Conservation (phyloP, 2,329 filamentous ascomycete genomes). For the Emmonsiellopsis sp. region DNA sequence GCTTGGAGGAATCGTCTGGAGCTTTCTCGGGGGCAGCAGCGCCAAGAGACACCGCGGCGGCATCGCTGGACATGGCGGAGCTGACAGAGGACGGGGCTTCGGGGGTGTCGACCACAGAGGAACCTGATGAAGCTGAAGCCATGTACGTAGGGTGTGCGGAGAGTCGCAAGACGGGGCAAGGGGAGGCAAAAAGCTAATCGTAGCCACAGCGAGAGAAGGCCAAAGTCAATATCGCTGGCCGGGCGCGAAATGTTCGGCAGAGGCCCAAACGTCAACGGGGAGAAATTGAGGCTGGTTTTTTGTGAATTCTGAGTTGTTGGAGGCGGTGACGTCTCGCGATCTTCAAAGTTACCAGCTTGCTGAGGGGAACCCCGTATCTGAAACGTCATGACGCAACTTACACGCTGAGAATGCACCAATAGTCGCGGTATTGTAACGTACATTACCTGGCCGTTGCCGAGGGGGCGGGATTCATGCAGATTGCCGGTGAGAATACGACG, state of each 20-base stretch:
- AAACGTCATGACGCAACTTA: background rate
- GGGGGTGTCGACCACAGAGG: slow-evolving; percentile 1
- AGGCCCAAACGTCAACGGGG: no score
- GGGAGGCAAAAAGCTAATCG: no score
- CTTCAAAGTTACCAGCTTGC: background rate
- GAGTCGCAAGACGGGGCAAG: background rate
- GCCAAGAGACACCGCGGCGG: background rate
- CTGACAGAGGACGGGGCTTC: background rate
- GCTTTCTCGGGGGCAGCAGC: slow-evolving; percentile 42
- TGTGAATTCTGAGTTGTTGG: background rate
- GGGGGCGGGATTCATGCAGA: no score
- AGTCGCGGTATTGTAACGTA: background rate
- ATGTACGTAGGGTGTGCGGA: background rate
- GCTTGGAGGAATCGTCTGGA: slow-evolving; percentile 73
- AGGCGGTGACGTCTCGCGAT: background rate
- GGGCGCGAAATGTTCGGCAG: no score
- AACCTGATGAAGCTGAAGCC: slow-evolving; percentile 2
- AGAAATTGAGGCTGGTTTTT: background rate
- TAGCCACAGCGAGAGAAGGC: no score
- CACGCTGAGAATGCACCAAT: no score
- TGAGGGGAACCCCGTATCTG: background rate
- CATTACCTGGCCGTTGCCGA: background rate
- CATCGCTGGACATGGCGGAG: slow-evolving; percentile 8
- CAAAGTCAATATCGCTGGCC: no score
- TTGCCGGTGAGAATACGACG: no score